phyloP scores from a whole-genome alignment of 202 grass and related monocot genomes.

The Thinopyrum obtusiflorum region DNA sequence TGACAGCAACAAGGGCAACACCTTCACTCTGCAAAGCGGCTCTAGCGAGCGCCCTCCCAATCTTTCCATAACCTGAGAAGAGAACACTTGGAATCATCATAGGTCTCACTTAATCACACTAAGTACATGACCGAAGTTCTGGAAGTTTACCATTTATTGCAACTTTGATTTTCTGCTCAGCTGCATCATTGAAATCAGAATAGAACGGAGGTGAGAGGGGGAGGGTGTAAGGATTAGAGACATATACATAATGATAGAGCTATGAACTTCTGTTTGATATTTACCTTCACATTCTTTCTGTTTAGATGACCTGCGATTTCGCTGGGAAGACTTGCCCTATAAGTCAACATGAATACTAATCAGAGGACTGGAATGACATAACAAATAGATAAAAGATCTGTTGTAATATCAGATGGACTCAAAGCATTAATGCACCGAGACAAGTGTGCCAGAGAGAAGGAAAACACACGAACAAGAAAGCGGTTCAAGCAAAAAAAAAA shows the following conservation, averaged over 20 bases:
- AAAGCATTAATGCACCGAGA: background rate
- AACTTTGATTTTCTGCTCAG: slow-evolving; percentile 10
- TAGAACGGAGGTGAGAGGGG: background rate
- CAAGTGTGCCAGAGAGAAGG: background rate
- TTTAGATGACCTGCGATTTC: background rate
- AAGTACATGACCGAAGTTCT: background rate
- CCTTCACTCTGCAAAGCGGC: slow-evolving; percentile 10
- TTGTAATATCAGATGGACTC: background rate
- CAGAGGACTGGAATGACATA: background rate
- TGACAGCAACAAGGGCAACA: slow-evolving; percentile 16
- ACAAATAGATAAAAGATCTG: background rate
- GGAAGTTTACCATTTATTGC: slow-evolving; percentile 26
- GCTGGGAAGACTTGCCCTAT: background rate
- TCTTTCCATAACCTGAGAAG: slow-evolving; percentile 11
- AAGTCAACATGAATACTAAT: background rate
- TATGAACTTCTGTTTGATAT: background rate
- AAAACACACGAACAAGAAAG: background rate
- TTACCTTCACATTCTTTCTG: background rate
- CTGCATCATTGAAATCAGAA: slow-evolving; percentile 8
- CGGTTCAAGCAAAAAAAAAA: background rate
- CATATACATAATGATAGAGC: slow-evolving; percentile 8
- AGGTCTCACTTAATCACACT: slow-evolving; percentile 1
- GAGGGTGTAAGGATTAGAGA: background rate
- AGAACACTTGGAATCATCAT: background rate
- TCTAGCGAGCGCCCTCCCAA: background rate